Evolutionary conservation across 2,329 filamentous ascomycete species (phyloP), one percentile per base, ranked within the genome.

Genomic region (Nothophaeocryptopus gaeumannii): DNA sequence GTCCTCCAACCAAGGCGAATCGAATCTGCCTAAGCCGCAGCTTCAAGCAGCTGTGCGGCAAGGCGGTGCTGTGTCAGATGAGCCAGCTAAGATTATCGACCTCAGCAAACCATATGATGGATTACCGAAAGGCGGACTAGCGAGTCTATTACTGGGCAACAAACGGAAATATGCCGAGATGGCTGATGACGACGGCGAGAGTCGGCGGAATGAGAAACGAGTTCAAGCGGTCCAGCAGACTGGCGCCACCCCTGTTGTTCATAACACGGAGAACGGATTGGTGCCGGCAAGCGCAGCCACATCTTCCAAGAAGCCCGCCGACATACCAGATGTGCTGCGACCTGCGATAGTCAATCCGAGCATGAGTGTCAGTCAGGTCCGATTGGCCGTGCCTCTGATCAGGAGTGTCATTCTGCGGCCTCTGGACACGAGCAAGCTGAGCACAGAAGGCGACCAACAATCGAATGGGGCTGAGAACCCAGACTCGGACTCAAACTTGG

Each of bases 51-150:
- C 89, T 10, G 83, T 83, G 8, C 80, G 82, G 45, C 74, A 76
- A 56, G 72, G 74, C 2, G 72, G 78, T 0, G 83, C 39, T 11
- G 82, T 50, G 5, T 61, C 58, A 9, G 64, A 67, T 36, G 65
- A 67, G 39, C 63, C 65, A 12, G 60, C 63, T 2, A 87, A 88
- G 9, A 84, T 92, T 14, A 74, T 99, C 8, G 93, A 99, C 69
- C 78, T 99, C 2, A 93, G 89, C 12, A 95, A 93, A 63, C 93
- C 93, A 1, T 96, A 91, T 56, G 92, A 99, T 59, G 91, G 92
- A 1, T 77, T 97, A 36, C 93, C 93, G 0, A 89, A 88, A 66
- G 93, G 93, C 16, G 93, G 93, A 2, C 78, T 99, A 13, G 83
- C 88, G 1, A 80, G 89, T 2, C 82, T 99, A 73, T 74, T 99